These are phyloP conservation scores for Articulospora tetracladia DNA, from an alignment of 495 filamentous ascomycete species.

Conservation along the genomic window DNA sequence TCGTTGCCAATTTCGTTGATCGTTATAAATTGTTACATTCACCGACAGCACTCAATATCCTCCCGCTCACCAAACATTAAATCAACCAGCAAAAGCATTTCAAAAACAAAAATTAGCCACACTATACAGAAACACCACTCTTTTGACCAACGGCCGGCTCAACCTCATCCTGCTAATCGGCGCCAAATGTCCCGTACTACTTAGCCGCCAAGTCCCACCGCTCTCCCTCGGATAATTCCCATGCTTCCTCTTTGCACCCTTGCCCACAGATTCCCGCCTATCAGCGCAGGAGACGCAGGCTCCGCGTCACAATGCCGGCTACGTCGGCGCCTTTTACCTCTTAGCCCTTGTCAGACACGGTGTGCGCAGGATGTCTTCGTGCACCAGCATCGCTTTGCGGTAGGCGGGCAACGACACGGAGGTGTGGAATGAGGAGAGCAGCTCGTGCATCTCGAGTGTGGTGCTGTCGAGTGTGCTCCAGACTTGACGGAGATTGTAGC, in stretches of 20 bases:
- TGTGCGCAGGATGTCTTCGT: conserved; percentile 49
- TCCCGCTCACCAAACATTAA: too few relatives aligned
- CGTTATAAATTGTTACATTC: too few relatives aligned
- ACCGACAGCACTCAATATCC: too few relatives aligned
- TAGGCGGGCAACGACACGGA: conserved; percentile 36
- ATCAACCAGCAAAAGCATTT: not conserved
- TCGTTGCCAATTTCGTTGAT: too few relatives aligned
- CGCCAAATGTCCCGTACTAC: not conserved
- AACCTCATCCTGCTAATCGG: not conserved
- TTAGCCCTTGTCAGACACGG: conserved; percentile 6
- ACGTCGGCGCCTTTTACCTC: not conserved
- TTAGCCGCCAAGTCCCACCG: not conserved
- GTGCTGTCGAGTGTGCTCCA: conserved; percentile 52
- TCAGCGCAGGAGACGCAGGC: conserved; percentile 46
- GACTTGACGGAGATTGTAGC: conserved; percentile 59
- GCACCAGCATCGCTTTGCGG: conserved; percentile 47
- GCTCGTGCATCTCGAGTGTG: conserved; percentile 50
- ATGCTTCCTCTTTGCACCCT: conserved; percentile 2
- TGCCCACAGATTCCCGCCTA: not conserved
- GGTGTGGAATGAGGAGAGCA: conserved; percentile 52
- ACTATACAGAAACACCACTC: too few relatives aligned
- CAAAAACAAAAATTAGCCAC: not conserved
- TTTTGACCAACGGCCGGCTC: too few relatives aligned
- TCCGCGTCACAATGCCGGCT: conserved; percentile 37
- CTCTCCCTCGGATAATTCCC: conserved; percentile 2